Evolutionary conservation across 1,284 basidiomycete species (phyloP), one percentile per base, ranked within the genome.

Genomic region (Cryptococcus sp.): DNA sequence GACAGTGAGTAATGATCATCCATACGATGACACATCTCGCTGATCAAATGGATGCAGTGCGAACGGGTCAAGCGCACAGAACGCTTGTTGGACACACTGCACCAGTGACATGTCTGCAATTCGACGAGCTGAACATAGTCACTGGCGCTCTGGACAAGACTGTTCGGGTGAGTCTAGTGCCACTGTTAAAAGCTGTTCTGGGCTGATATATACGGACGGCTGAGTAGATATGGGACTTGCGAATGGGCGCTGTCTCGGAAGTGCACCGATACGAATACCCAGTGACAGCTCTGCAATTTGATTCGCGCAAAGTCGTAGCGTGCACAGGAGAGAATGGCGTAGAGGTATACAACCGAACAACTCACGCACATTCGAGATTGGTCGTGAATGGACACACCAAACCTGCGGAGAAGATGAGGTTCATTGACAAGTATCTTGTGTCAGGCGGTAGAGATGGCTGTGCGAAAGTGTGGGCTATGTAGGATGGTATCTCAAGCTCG

Each of bases 381-480:
- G 77, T 84, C 46, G 89, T 89, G 22, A 97, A 98, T 72, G 96
- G 95, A 13, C 96, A 99, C 77, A 89, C 85, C 22, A 87, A 86
- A 64, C 93, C 94, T 0, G 89, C 87, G n/a, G 91, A 96, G 78
- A 84, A 85, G 63, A 80, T 99, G 66, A 84, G 95, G 54, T 99
- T 96, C 79, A 96, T 98, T 87, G 95, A 99, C 79, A 87, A 89
- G 59, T 99, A 98, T 78, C 83, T 97, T 50, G 88, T 93, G 41
- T 89, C 90, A 25, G 96, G 96, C 45, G 93, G 88, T 52, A 85
- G 88, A 55, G 95, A 99, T 79, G 84, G 89, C 29, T 83, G 84
- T 46, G 85, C 98, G 68, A 98, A 98, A 81, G 87, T 97, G 57
- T 99, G 95, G 95, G 91, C 93, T 46, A 81, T 99, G 78, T 98